A percentile compares a stretch with the other conserved stretches of the same genome.
Evolutionary conservation across 176 grass and related monocot genomes (phyloP).

Genomic region (Oryza meyeriana): DNA sequence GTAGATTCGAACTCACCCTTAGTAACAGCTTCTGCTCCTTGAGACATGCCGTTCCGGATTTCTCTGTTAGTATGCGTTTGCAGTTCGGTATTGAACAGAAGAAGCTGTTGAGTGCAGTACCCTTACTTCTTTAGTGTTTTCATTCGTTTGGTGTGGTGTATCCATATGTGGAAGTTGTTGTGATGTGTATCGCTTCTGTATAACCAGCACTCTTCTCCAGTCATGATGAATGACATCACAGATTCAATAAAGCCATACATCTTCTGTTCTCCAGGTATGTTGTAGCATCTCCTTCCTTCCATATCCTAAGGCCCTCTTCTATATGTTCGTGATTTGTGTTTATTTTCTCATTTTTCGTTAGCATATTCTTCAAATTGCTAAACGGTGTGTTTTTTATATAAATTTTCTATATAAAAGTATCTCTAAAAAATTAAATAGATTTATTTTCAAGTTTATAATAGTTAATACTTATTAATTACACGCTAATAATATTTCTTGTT

Average conservation of each 20-base stretch:
- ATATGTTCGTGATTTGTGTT: too few relatives aligned
- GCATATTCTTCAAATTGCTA: too few relatives aligned
- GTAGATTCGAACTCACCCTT: too few relatives aligned
- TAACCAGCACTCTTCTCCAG: background rate
- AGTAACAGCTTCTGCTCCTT: too few relatives aligned
- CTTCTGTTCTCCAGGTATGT: background rate
- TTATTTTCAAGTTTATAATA: too few relatives aligned
- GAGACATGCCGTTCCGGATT: background rate
- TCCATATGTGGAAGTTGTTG: background rate
- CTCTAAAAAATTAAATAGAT: too few relatives aligned
- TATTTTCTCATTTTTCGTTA: too few relatives aligned
- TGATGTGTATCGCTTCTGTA: background rate
- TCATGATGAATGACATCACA: background rate
- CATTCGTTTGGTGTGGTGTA: constrained; percentile 17
- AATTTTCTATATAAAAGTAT: too few relatives aligned
- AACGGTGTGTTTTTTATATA: too few relatives aligned
- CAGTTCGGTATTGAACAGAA: background rate
- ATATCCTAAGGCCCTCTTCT: too few relatives aligned
- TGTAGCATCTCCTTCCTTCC: background rate
- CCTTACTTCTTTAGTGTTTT: background rate
- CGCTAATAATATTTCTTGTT: too few relatives aligned
- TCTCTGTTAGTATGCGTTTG: background rate
- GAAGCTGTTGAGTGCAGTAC: background rate
- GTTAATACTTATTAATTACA: too few relatives aligned
- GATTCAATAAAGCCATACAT: constrained; percentile 7